phyloP scores from a whole-genome alignment of 2,329 filamentous ascomycete species.

The Pseudogymnoascus sp. region DNA sequence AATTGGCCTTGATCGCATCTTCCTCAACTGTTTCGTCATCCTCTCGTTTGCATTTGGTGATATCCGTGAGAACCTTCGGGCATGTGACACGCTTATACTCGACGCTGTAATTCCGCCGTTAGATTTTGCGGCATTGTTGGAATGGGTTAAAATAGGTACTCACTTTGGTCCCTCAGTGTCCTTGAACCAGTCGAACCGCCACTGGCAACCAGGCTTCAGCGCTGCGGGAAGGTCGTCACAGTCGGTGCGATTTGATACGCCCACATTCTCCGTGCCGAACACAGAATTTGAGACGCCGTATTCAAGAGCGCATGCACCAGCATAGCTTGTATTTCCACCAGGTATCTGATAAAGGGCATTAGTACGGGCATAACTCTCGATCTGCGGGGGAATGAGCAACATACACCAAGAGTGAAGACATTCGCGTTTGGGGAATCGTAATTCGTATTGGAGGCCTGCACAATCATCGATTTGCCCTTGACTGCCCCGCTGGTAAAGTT shows the following conservation, averaged over 20 bases:
- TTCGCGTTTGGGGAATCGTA: conserved; percentile 45
- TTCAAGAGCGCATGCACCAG: not conserved
- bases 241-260: not conserved
- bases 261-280: not conserved
- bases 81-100: not conserved
- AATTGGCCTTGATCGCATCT: not conserved
- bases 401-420: conserved; percentile 41
- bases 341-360: not conserved
- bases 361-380: not conserved
- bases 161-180: not conserved
- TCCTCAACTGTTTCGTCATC: conserved; percentile 10
- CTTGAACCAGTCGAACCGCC: conserved; percentile 4
- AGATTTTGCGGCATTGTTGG: not conserved
- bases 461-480: conserved; percentile 49
- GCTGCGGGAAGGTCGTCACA: not conserved
- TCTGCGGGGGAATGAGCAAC: conserved; percentile 13
- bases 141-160: not conserved
- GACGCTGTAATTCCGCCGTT: not conserved
- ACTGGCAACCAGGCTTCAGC: conserved; percentile 2
- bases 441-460: conserved; percentile 53
- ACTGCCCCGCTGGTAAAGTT: conserved; percentile 48
- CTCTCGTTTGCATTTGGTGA: not conserved
- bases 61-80: not conserved
- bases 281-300: not conserved
- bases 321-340: not conserved